A percentile compares a stretch with the other conserved stretches of the same genome.
Conservation (phyloP, 2,329 filamentous ascomycete genomes). For the Fonsecaea nubica region DNA sequence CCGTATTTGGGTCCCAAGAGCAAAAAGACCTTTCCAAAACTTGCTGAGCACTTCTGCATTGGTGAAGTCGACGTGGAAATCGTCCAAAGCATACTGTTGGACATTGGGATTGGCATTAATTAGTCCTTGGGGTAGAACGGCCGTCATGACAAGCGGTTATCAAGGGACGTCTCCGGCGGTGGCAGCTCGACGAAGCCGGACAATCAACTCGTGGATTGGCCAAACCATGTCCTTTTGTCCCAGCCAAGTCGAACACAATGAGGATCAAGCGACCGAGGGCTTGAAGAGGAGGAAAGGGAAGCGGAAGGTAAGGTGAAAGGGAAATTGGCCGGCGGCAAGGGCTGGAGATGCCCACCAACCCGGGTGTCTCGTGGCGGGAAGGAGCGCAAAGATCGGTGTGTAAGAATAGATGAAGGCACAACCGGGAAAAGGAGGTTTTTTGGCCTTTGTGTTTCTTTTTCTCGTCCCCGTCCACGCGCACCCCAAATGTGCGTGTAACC, state of each 20-base stretch:
- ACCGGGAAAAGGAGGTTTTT: slow-evolving; percentile 12
- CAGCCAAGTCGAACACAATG: slow-evolving; percentile 3
- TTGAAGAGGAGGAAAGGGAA: not conserved
- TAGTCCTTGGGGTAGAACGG: slow-evolving; percentile 33
- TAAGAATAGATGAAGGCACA: slow-evolving; percentile 3
- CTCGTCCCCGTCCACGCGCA: not conserved
- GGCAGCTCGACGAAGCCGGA: slow-evolving; percentile 30
- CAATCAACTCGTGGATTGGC: slow-evolving; percentile 16
- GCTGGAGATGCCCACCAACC: slow-evolving; percentile 18
- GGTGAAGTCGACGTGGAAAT: slow-evolving; percentile 15
- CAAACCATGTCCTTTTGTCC: slow-evolving; percentile 30
- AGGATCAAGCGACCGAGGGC: not conserved
- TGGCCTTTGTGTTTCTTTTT: slow-evolving; percentile 15
- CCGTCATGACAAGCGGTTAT: slow-evolving; percentile 35
- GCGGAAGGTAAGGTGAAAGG: slow-evolving; percentile 5
- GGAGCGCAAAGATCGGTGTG: slow-evolving; percentile 21
- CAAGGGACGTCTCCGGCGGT: slow-evolving; percentile 20
- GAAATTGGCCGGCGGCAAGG: slow-evolving; percentile 6
- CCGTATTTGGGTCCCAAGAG: slow-evolving; percentile 17
- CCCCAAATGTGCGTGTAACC: slow-evolving; percentile 10
- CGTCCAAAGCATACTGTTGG: slow-evolving; percentile 25
- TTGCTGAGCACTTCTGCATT: slow-evolving; percentile 46
- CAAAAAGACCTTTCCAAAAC: slow-evolving; percentile 57
- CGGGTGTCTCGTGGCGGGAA: slow-evolving; percentile 7
- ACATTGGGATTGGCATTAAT: slow-evolving; percentile 27